Base-by-base conservation (phyloP, 345 rosid species). In the Alliaria petiolata region DNA sequence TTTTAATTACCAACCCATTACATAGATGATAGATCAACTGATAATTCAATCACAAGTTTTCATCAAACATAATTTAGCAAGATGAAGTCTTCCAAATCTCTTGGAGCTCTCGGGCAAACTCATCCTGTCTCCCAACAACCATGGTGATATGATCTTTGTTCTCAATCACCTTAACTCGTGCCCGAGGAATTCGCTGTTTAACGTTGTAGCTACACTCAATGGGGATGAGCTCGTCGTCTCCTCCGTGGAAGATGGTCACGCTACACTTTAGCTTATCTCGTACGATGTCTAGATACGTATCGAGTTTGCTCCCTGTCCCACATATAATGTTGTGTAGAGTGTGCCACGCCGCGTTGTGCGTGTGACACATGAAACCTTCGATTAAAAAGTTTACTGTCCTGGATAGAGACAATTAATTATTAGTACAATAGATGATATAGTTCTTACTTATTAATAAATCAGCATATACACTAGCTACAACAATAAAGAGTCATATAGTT, bases 261-360 rank as follows among this genome's bases (percentile, higher is more conserved):
- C 81, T 81, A 25, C 99, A 95, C 16, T 75, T 90, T 10, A 88
- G 79, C 11, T 63, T 60, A 69, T 90, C 87, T 8, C 84, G 80
- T 45, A 92, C 90, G 0, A 75, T 61, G 17, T 92, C 96, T n/a
- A 92, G 58, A 76, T 92, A 95, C 19, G 66, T 77, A 12, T 92
- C 98, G 4, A 95, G 87, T 79, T 86, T 90, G 78, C 91, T 82
- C 39, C 91, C 98, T 12, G 86, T 80, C 42, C 99, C 99, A 63
- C 87, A 95, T 13, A 95, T 87, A 36, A 95, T 84, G 84, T 95
- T 95, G 91, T 95, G 99, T 31, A 95, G 83, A 0, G 99, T 90
- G 67, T 95, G 98, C 99, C 99, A 92, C 2, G 98, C 96, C 3
- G 98, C 93, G 12, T 87, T 90, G 55, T 88, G 96, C 16, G 98